A percentile compares a stretch with the other conserved stretches of the same genome.
Conservation (phyloP, 2,329 filamentous ascomycete species). For the Calonectria crousiana region DNA sequence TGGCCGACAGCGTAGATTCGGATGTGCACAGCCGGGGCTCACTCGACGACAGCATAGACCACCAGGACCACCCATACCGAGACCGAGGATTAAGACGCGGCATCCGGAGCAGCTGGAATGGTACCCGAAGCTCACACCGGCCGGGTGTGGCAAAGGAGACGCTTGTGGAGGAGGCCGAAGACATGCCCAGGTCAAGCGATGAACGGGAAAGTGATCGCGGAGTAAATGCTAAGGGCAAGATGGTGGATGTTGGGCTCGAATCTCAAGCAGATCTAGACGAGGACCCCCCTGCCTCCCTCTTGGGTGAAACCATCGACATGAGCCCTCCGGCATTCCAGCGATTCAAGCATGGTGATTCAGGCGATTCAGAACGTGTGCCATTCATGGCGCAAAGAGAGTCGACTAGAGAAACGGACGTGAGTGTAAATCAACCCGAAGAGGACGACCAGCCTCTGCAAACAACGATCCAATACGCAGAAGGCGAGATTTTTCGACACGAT, state of each 20-base stretch:
- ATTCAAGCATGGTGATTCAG: slow-evolving; percentile 58
- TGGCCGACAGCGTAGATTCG: slow-evolving; percentile 88
- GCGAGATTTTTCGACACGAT: slow-evolving; percentile 85
- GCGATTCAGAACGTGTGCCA: slow-evolving; percentile 52
- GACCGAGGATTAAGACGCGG: slow-evolving; percentile 63
- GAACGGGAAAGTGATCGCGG: slow-evolving; percentile 46
- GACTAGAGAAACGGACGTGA: slow-evolving; percentile 62
- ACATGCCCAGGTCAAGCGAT: slow-evolving; percentile 52
- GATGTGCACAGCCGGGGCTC: slow-evolving; percentile 64
- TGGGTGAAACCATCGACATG: slow-evolving; percentile 65
- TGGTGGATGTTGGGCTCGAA: slow-evolving; percentile 91
- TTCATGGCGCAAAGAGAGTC: slow-evolving; percentile 57
- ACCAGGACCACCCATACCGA: slow-evolving; percentile 54
- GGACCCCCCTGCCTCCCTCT: slow-evolving; percentile 71
- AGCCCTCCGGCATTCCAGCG: slow-evolving; percentile 73
- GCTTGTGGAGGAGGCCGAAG: slow-evolving; percentile 57
- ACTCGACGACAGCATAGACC: slow-evolving; percentile 47
- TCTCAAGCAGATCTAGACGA: slow-evolving; percentile 69
- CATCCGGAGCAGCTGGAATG: slow-evolving; percentile 76
- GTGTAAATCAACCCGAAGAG: slow-evolving; percentile 51
- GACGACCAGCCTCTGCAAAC: slow-evolving; percentile 51
- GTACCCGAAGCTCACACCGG: slow-evolving; percentile 57
- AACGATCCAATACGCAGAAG: slow-evolving; percentile 67
- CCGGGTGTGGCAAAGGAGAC: slow-evolving; percentile 44
- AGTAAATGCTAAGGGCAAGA: slow-evolving; percentile 66